Evolutionary conservation across 2,329 filamentous ascomycete genomes (phyloP), one percentile per base, ranked within the genome.

Genomic region (Ciborinia camelliae): DNA sequence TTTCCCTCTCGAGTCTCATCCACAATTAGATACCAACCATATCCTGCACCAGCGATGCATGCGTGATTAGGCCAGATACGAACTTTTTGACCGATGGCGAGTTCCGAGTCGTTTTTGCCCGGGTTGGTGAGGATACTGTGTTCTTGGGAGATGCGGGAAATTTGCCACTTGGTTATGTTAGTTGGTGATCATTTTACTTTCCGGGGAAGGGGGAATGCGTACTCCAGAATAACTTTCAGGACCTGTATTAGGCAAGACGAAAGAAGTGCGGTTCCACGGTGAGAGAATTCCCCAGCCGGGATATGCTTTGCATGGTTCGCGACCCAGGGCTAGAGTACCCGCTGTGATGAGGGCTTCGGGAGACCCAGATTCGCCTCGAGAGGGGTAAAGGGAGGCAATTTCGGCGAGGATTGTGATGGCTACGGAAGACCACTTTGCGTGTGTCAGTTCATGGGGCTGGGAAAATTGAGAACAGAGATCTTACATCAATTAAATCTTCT

Each of bases 21-120:
- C 2, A 93, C 85, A 41, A 94, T 79, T 26, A 92, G 78, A 77
- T 92, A 95, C 81, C 86, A 91, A 1, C 83, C 86, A 77, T 88
- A 90, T 35, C 85, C 84, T 0, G 86, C 87, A 0, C 89, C 87
- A 1, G 90, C 84, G 70, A 94, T 88, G 74, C 91, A 95, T 43
- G 90, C 86, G 77, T 95, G 91, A 71, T 94, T 94, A 0, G 90
- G 90, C 86, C 88, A 93, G 9, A 94, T 78, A 65, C 86, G 80
- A 32, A 93, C 76, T 71, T 86, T 85, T 72, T 91, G 84, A 0
- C 90, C 90, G 39, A 91, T 79, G 2, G 75, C 68, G 65, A 91
- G 73, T 55, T 82, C 76, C n/a, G 79, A 75, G 14, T 79, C 75
- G 0, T 80, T 81, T 15, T 73, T 68, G 0, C 78, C 77, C 18